These are phyloP conservation scores for Chaetoscypha palmicola DNA, from an alignment of 2,329 filamentous ascomycete species.

Conservation along the genomic window DNA sequence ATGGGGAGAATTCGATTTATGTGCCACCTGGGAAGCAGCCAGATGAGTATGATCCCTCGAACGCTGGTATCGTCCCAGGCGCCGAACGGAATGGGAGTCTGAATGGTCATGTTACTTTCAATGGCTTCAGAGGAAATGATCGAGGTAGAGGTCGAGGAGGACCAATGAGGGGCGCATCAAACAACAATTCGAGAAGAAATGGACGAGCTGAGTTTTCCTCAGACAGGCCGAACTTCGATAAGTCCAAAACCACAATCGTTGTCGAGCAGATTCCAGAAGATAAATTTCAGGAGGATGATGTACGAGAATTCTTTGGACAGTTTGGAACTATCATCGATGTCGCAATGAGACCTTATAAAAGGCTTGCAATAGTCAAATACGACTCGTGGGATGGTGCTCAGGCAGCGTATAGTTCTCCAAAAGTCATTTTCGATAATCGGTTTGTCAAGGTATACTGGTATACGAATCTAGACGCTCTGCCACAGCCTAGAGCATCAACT, in stretches of 20 bases:
- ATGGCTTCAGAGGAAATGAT: constrained; percentile 16
- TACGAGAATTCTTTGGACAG: constrained; percentile 63
- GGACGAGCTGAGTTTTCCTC: constrained; percentile 53
- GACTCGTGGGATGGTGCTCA: constrained; percentile 59
- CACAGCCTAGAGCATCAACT: constrained; percentile 27
- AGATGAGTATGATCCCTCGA: constrained; percentile 52
- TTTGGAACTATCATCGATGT: constrained; percentile 63
- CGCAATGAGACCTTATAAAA: constrained; percentile 58
- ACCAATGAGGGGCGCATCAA: constrained; percentile 26
- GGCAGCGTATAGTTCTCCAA: constrained; percentile 67
- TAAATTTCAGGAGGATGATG: constrained; percentile 55
- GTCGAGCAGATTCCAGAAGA: constrained; percentile 73
- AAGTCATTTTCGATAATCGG: constrained; percentile 75
- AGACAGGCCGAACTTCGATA: constrained; percentile 55
- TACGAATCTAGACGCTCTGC: constrained; percentile 41
- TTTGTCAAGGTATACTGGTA: constrained; percentile 83
- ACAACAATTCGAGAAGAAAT: constrained; percentile 19
- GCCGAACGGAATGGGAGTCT: constrained; percentile 16
- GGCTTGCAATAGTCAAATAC: constrained; percentile 63
- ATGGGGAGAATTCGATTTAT: constrained; percentile 48
- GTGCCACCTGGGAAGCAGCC: constrained; percentile 25
- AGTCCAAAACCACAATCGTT: constrained; percentile 60
- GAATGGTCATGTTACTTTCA: constrained; percentile 3
- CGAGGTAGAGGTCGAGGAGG: constrained; percentile 31
- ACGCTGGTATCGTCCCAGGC: constrained; percentile 37